A percentile compares a stretch with the other conserved stretches of the same genome.
Evolutionary conservation across 2,329 filamentous ascomycete genomes (phyloP).

Genomic region (Colletotrichum lini): DNA sequence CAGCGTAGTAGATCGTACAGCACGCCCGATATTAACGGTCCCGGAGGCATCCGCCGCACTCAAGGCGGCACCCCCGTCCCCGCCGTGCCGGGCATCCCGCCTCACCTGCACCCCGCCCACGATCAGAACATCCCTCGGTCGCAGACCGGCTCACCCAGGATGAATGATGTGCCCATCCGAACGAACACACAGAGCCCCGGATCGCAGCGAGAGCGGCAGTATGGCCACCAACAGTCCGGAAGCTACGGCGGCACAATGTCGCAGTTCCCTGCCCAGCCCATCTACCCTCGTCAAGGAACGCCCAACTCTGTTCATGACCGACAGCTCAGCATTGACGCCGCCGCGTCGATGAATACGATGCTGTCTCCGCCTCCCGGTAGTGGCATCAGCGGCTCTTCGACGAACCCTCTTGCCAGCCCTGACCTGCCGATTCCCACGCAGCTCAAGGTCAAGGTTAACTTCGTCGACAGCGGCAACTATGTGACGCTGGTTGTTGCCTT

Average conservation of each 20-base stretch:
- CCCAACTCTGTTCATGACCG: conserved; percentile 57
- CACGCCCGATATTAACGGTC: conserved; percentile 91
- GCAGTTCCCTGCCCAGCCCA: conserved; percentile 70
- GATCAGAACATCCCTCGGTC: conserved; percentile 80
- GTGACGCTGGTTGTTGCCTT: conserved; percentile 96
- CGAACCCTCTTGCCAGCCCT: conserved; percentile 57
- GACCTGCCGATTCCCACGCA: conserved; percentile 77
- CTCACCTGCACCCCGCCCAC: conserved; percentile 75
- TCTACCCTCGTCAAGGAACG: conserved; percentile 64
- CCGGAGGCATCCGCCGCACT: conserved; percentile 71
- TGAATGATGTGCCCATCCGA: conserved; percentile 76
- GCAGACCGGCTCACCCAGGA: conserved; percentile 83
- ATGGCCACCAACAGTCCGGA: conserved; percentile 60
- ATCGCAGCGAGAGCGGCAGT: conserved; percentile 72
- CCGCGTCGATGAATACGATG: conserved; percentile 49
- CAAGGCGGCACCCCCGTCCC: conserved; percentile 71
- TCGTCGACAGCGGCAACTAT: conserved; percentile 82
- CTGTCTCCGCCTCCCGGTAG: conserved; percentile 63
- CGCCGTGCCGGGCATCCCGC: conserved; percentile 82
- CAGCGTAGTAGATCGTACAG: conserved; percentile 91
- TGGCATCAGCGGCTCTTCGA: conserved; percentile 45
- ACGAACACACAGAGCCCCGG: conserved; percentile 80
- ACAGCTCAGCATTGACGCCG: conserved; percentile 56
- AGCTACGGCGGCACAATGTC: conserved; percentile 67
- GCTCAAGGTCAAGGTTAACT: conserved; percentile 95